Conservation (phyloP, 176 grass and related monocot species). For the Carex pumila region DNA sequence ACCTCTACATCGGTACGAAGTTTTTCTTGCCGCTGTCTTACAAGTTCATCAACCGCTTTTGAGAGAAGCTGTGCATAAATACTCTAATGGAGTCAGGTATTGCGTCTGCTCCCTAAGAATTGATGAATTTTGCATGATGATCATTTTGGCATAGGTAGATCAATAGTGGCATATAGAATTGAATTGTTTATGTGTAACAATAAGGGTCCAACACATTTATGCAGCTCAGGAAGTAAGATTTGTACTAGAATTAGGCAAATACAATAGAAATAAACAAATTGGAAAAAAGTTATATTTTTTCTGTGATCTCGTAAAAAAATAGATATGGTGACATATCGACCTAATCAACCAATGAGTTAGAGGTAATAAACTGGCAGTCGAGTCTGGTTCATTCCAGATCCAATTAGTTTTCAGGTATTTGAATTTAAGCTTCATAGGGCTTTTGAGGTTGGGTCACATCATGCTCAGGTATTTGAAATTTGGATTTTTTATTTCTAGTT, state of each 20-base stretch:
- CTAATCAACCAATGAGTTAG: not conserved
- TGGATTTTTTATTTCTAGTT: not conserved
- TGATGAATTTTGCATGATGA: too few species aligned
- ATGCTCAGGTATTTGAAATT: not conserved
- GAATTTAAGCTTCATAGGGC: not conserved
- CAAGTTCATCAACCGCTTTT: too few species aligned
- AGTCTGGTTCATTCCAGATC: not conserved
- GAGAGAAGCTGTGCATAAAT: too few species aligned
- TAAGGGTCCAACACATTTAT: too few species aligned
- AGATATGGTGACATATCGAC: not conserved
- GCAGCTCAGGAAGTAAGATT: slow-evolving; percentile 44
- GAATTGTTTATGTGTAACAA: too few species aligned
- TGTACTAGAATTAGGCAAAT: not conserved
- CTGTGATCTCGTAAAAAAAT: not conserved
- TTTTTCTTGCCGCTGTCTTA: too few species aligned
- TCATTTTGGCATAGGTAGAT: too few species aligned
- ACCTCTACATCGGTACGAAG: too few species aligned
- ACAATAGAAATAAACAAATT: not conserved
- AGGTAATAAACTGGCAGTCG: not conserved
- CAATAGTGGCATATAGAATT: too few species aligned
- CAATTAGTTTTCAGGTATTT: not conserved
- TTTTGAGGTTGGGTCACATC: not conserved
- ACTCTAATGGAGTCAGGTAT: too few species aligned
- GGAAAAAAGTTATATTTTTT: not conserved
- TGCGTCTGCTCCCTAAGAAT: too few species aligned